Base-by-base conservation (phyloP, 2,329 filamentous ascomycete genomes). In the Pestalotiopsis fici region DNA sequence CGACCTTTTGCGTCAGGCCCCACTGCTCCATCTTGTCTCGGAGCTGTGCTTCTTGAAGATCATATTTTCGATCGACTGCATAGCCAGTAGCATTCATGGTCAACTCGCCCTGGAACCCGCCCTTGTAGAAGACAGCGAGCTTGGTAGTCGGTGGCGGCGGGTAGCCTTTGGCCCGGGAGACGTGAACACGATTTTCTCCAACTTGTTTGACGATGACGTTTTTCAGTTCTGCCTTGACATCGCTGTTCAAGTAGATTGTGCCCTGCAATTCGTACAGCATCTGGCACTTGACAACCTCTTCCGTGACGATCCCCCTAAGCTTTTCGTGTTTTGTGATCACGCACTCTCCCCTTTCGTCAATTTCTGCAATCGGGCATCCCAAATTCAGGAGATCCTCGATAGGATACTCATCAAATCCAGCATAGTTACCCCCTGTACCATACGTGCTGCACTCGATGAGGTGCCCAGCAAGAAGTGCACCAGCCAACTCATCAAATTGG, bases 371-470 rank as follows among this genome's bases (percentile, higher is more conserved):
- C 0, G 79, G 79, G 37, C 77, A 80, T 0, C 75, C 78, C 11
- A 78, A 69, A n/a, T 78, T 73, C 11, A 79, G 73, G 0, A 78
- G 73, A 13, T 74, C 74, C 65, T 67, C 71, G 61, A 73, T 68
- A 5, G 82, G 76, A 43, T 70, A 70, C 25, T 83, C 79, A 0
- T 83, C 66, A 68, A 84, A 87, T 0, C 85, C 87, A 0, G 85
- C 80, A 68, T 87, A 89, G 69, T 89, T 88, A 0, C 78, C 83
- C 0, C 86, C 87, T 0, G 84, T 85, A 2, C 84, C 84, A 65
- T 89, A 89, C 0, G 83, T 79, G 0, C 80, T 82, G 70, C 86
- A 88, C 71, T 88, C 86, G 54, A 87, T 86, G 5, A 87, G 72
- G 73, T 88, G 85, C 1, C 83, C 86, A 0, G 85, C 84, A 3